Base-by-base conservation (phyloP, 768 basidiomycete genomes). In the Lactarius deliciosus region DNA sequence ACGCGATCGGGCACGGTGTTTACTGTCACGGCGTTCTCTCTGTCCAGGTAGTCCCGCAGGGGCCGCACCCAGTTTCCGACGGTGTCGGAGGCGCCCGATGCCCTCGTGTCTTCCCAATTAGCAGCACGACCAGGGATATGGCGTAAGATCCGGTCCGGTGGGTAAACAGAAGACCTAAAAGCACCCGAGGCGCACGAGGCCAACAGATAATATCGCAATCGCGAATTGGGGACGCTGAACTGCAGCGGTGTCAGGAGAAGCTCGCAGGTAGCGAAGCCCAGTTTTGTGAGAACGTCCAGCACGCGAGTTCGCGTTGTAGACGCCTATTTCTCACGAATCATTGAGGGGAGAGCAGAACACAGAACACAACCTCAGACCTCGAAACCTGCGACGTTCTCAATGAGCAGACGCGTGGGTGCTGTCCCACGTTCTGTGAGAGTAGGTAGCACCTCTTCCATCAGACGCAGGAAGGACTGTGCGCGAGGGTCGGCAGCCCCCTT, bases 311-410 rank as follows among this genome's bases (percentile, higher is more conserved):
- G 83, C 4, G 90, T 91, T 30, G 75, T 82, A 1, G 91, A 93
- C 9, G 79, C 77, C 91, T 94, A 74, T 13, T 57, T 34, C 13
- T 11, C 15, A 41, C 30, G 28, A 32, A 58, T 58, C 9, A 20
- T 40, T 28, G 16, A 20, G 32, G 8, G 20, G 10, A 22, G 10
- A 30, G 45, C 16, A 40, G 28, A 53, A 43, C 32, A 59, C 38
- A 40, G 50, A 20, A 53, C 1, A 20, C 4, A n/a, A 8, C 47
- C 3, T 36, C 65, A 18, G 30, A 90, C 91, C 85, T 91, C 89
- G 70, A 93, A 93, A 9, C 90, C 91, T 11, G 86, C 89, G 4
- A 94, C 92, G 70, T 93, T 93, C 73, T 93, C 92, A 10, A 94
- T 79, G 13, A 93, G 80, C 11, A 93, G 72, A 65, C 81, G 82